Evolutionary conservation across 192 early-diverging fungal species (phyloP).

Genomic region (Coemansia brasiliensis): DNA sequence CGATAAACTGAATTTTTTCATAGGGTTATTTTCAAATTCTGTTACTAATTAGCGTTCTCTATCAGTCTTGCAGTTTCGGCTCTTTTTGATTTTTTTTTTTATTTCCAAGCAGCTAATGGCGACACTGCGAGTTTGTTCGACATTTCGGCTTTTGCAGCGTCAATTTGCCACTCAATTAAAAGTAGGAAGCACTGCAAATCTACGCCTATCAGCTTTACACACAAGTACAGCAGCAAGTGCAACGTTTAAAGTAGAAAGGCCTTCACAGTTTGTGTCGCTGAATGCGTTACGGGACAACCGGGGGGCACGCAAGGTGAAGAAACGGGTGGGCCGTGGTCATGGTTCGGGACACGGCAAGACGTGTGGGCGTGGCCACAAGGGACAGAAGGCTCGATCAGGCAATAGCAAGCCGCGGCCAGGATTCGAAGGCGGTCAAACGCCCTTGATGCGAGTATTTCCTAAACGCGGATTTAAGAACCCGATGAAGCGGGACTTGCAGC

Average conservation of each 20-base stretch:
- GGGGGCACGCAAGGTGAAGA: constrained; percentile 47
- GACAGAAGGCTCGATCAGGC: constrained; percentile 78
- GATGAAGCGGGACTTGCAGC: constrained; percentile 60
- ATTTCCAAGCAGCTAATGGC: constrained; percentile 7
- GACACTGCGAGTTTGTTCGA: not conserved
- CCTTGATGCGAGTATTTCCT: constrained; percentile 76
- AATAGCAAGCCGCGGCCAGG: constrained; percentile 76
- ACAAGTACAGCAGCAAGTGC: constrained; percentile 1
- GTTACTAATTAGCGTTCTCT: too few relatives aligned
- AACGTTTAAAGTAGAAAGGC: constrained; percentile 14
- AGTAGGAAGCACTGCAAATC: not conserved
- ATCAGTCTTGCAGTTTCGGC: too few relatives aligned
- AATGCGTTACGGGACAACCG: constrained; percentile 43
- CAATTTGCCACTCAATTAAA: not conserved
- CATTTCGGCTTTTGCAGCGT: not conserved
- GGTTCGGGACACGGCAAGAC: constrained; percentile 90
- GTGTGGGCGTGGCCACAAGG: constrained; percentile 88
- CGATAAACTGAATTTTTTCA: too few relatives aligned
- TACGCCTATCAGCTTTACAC: constrained; percentile 8
- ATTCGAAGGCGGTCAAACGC: constrained; percentile 94
- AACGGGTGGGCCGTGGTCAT: constrained; percentile 77
- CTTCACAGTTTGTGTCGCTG: constrained; percentile 24
- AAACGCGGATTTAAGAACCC: constrained; percentile 82
- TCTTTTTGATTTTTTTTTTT: too few relatives aligned
- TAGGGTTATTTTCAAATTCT: too few relatives aligned